These are phyloP conservation scores for Croton laevigatus DNA, from an alignment of 441 rosid genomes.

Conservation along the genomic window DNA sequence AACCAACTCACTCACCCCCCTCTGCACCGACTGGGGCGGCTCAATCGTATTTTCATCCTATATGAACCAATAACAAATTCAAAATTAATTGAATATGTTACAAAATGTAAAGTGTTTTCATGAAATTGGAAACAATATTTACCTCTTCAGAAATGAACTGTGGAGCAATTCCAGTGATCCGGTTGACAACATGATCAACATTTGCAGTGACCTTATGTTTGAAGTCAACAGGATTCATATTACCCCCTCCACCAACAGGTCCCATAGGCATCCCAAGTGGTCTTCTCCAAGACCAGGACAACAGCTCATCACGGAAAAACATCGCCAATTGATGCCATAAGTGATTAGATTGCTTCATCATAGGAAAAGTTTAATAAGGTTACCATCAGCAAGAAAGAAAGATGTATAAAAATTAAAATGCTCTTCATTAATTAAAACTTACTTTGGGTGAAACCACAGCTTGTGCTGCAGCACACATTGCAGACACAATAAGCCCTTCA, in stretches of 20 bases:
- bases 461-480: slow-evolving; percentile 92
- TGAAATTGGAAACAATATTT: slow-evolving; percentile 13
- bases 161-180: slow-evolving; percentile 78
- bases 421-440: slow-evolving; percentile 15
- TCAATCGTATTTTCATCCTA: slow-evolving; percentile 86
- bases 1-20: slow-evolving; percentile 81
- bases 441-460: slow-evolving; percentile 89
- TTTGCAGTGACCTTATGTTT: slow-evolving; percentile 71
- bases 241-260: slow-evolving; percentile 53
- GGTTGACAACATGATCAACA: slow-evolving; percentile 73
- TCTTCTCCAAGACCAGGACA: slow-evolving; percentile 96
- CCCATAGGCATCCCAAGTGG: slow-evolving; percentile 67
- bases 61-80: neutral
- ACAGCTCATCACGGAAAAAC: slow-evolving; percentile 96
- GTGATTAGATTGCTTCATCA: slow-evolving; percentile 81
- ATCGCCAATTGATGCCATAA: slow-evolving; percentile 91
- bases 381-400: neutral
- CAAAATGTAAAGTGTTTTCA: neutral
- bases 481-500: slow-evolving; percentile 88
- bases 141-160: slow-evolving; percentile 89
- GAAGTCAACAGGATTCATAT: slow-evolving; percentile 67
- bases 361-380: slow-evolving; percentile 4
- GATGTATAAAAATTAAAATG: neutral
- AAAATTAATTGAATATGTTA: too few species aligned
- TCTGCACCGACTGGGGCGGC: slow-evolving; percentile 87